A percentile compares a stretch with the other conserved stretches of the same genome.
phyloP scores from a whole-genome alignment of 805 yeast genomes.

The Cyberlindnera euphorbiae region DNA sequence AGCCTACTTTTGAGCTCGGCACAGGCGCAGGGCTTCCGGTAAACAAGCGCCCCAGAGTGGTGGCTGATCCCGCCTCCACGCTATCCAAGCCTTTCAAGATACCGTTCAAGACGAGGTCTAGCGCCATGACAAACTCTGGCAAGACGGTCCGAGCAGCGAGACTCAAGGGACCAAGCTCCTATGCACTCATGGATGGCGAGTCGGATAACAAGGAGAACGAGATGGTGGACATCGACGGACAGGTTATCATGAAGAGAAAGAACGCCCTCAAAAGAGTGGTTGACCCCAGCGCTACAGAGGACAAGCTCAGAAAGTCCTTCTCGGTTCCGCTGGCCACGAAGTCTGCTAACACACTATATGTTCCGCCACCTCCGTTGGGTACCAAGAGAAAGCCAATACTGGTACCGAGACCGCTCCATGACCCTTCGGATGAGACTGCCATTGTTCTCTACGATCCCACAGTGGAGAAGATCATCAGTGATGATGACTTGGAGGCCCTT shows the following conservation, averaged over 20 bases:
- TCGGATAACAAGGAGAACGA: conserved; percentile 32
- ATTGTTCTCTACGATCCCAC: conserved; percentile 95
- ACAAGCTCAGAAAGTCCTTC: conserved; percentile 44
- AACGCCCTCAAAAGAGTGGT: conserved; percentile 58
- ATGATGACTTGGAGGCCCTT: conserved; percentile 26
- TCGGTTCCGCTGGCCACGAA: conserved; percentile 52
- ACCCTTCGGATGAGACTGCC: conserved; percentile 90
- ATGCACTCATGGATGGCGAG: conserved; percentile 31
- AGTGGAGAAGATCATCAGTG: conserved; percentile 46
- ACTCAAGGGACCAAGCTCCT: conserved; percentile 35
- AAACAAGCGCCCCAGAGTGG: conserved; percentile 48
- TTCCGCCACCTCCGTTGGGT: conserved; percentile 80
- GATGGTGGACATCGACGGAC: conserved; percentile 29
- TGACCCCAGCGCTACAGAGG: conserved; percentile 37
- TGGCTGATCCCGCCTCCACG: conserved; percentile 45
- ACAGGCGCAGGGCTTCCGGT: conserved; percentile 67
- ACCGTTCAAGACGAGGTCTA: conserved; percentile 42
- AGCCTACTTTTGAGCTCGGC: conserved; percentile 48
- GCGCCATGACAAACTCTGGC: conserved; percentile 19
- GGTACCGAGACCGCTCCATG: conserved; percentile 92
- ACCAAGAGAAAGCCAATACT: conserved; percentile 62
- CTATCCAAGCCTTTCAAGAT: conserved; percentile 66
- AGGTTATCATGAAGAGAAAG: conserved; percentile 31
- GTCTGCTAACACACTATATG: conserved; percentile 19
- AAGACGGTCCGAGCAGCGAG: conserved; percentile 27